These are phyloP conservation scores for Phellopilus nigrolimitatus DNA, from an alignment of 1,284 basidiomycete genomes.

Conservation along the genomic window DNA sequence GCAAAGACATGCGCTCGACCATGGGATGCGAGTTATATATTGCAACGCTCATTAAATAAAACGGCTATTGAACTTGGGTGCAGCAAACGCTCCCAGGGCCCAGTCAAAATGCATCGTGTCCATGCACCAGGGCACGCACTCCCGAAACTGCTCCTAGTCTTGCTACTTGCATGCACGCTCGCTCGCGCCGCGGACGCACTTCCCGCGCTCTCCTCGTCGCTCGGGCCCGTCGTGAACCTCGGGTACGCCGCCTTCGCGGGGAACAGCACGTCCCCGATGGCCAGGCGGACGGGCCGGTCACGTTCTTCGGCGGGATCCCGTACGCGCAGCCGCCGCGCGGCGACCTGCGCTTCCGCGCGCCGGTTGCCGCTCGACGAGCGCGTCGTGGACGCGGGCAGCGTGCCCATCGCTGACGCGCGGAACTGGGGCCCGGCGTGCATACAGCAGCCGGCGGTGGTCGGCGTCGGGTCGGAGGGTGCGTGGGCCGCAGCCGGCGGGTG, in stretches of 20 bases:
- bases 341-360: conserved; percentile 44
- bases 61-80: too few species aligned
- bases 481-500: too few species aligned
- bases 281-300: conserved; percentile 31
- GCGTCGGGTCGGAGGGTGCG: conserved; percentile 39
- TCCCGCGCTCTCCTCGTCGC: conserved; percentile 14
- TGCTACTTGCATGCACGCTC: too few species aligned
- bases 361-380: conserved; percentile 40
- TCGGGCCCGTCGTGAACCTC: conserved; percentile 39
- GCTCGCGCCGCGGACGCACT: background rate
- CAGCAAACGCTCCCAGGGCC: too few species aligned
- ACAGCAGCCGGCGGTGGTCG: conserved; percentile 38
- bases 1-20: too few species aligned
- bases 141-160: too few species aligned
- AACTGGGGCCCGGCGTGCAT: conserved; percentile 41
- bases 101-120: too few species aligned
- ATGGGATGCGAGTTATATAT: too few species aligned
- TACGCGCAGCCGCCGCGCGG: conserved; percentile 55
- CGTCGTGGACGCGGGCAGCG: conserved; percentile 20
- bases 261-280: conserved; percentile 38
- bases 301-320: conserved; percentile 46
- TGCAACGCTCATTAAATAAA: too few species aligned
- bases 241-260: conserved; percentile 46
- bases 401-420: conserved; percentile 34
- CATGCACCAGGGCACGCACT: too few species aligned